Evolutionary conservation across 2,329 filamentous ascomycete species (phyloP).

Genomic region (Botrytis paeoniae): DNA sequence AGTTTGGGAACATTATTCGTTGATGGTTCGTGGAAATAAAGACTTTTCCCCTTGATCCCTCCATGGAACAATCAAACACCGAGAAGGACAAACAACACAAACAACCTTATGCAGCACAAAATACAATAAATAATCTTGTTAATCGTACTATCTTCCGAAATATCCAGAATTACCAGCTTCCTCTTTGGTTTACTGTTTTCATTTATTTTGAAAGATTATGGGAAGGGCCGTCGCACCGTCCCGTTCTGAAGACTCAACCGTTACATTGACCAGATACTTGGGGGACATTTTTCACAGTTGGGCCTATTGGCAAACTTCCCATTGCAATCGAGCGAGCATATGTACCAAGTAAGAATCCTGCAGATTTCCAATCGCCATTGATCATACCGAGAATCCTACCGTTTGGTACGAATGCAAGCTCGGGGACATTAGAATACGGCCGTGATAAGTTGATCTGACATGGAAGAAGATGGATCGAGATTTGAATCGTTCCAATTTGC

Average conservation of each 20-base stretch:
- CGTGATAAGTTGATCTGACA: conserved; percentile 11
- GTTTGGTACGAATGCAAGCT: conserved; percentile 3
- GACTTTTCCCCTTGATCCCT: background rate
- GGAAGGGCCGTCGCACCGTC: conserved; percentile 8
- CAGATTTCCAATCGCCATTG: background rate
- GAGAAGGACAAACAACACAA: background rate
- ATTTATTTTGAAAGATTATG: background rate
- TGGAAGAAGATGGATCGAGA: background rate
- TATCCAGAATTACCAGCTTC: background rate
- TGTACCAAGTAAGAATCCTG: conserved; percentile 4
- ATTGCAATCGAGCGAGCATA: conserved; percentile 4
- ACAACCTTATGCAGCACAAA: conserved; percentile 2
- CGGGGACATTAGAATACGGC: conserved; percentile 11
- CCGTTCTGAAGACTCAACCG: conserved; percentile 1
- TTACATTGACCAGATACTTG: conserved; percentile 13
- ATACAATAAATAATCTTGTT: background rate
- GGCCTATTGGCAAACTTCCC: background rate
- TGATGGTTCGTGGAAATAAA: conserved; percentile 1
- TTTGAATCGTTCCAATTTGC: conserved; percentile 1
- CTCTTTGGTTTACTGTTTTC: background rate
- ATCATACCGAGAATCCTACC: conserved; percentile 5
- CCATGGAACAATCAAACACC: background rate
- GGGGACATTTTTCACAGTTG: background rate
- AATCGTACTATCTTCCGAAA: background rate
- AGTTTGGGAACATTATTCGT: background rate